phyloP scores from a whole-genome alignment of 305 asterid genomes.

The Solanum aculeatissimum region DNA sequence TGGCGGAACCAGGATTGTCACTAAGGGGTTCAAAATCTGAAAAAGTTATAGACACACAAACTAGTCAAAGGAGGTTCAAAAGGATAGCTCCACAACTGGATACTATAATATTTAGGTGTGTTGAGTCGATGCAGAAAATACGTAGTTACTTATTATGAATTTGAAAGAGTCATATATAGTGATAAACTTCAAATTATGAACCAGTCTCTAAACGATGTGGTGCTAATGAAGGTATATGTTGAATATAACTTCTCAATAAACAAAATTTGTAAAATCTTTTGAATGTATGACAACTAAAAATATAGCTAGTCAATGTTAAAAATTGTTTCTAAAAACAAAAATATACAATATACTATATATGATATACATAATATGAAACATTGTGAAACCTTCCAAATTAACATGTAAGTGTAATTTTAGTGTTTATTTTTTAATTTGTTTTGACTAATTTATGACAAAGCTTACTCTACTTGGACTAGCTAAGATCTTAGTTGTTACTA shows the following conservation, averaged over 20 bases:
- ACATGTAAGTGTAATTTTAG: neutral
- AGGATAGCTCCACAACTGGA: too few species aligned
- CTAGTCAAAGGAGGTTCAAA: too few species aligned
- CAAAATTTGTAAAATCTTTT: too few species aligned
- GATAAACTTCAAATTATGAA: neutral
- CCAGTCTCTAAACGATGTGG: neutral
- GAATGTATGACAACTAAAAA: too few species aligned
- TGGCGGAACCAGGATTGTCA: too few species aligned
- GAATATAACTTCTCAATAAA: too few species aligned
- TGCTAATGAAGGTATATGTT: neutral
- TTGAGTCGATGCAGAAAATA: neutral
- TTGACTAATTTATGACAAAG: neutral
- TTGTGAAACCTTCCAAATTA: neutral
- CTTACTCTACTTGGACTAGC: neutral
- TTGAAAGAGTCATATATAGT: neutral
- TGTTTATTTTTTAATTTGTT: neutral
- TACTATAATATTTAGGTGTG: neutral
- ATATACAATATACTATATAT: too few species aligned
- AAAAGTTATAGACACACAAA: too few species aligned
- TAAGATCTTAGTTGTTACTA: neutral
- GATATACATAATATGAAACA: too few species aligned
- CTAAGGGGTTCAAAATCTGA: too few species aligned
- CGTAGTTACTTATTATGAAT: neutral
- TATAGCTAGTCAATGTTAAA: neutral
- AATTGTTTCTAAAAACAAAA: neutral